A percentile compares a stretch with the other conserved stretches of the same genome.
Evolutionary conservation across 140 eudicot genomes (phyloP).

Genomic region (Oenanthe javanica): DNA sequence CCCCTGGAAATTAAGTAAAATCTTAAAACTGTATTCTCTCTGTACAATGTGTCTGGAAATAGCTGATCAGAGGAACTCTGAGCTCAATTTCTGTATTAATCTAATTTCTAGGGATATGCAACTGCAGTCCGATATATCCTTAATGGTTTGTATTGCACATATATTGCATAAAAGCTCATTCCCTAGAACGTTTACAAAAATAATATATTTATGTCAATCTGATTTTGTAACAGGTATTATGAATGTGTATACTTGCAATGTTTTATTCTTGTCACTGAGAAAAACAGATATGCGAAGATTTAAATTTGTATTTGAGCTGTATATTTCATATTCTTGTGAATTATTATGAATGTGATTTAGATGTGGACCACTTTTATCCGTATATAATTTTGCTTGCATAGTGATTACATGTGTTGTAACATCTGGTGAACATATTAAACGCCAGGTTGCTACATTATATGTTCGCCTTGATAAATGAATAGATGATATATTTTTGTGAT

Average conservation of each 20-base stretch:
- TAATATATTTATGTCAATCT: not conserved
- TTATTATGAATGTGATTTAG: not conserved
- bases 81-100: not conserved
- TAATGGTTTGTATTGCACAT: not conserved
- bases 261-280: not conserved
- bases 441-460: not conserved
- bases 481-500: not conserved
- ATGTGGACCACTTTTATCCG: not conserved
- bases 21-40: not conserved
- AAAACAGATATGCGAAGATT: not conserved
- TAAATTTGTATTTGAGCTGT: not conserved
- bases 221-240: too few species aligned
- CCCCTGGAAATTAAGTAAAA: not conserved
- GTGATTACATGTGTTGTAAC: not conserved
- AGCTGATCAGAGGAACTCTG: not conserved
- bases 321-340: not conserved
- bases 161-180: not conserved
- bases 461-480: not conserved
- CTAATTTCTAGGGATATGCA: not conserved
- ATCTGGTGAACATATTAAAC: not conserved
- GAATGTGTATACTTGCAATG: too few species aligned
- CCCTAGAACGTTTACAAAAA: not conserved
- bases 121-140: not conserved
- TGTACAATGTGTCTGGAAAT: too few species aligned
- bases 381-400: not conserved